Base-by-base conservation (phyloP, 495 filamentous ascomycete species). In the Hypoxylon cercidicola region DNA sequence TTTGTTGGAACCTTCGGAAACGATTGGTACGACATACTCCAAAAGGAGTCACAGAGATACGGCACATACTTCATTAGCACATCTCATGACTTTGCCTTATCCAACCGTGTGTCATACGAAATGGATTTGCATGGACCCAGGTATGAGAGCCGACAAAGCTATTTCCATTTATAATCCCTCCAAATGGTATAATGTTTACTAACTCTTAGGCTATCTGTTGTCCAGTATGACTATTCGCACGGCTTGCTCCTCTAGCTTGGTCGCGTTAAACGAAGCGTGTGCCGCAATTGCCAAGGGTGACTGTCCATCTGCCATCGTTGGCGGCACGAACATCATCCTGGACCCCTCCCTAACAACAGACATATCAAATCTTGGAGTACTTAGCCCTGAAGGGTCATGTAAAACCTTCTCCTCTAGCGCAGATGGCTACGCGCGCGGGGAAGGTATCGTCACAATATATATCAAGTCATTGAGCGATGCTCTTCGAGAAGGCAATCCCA, bases 221-320 rank as follows among this genome's bases (percentile, higher is more conserved):
- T 25, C 20, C 9, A 75, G 74, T 43, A 68, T 78, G 37, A 74
- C 69, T n/a, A 58, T 81, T 4, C 75, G 74, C 50, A 83, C 81
- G 4, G 81, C 78, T 1, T 85, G 84, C 45, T 85, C 82, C 0
- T 74, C 80, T 1, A 82, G 80, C 50, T 68, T 86, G 45, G 68
- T 77, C 1, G 79, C 78, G 5, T 62, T 87, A 12, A 77, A 86
- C 68, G 58, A 82, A 16, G 85, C 81, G 1, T 78, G 73, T 28
- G 77, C 77, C 21, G 53, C 74, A n/a, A 12, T 85, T 2, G 32
- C 54, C 8, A 53, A 32, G 1, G 77, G 77, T 0, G 76, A 80
- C 12, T 80, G 75, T 32, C 16, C 47, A 1, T 51, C 72, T 4
- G 79, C 82, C 2, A 53, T 84, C 4, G 77, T 82, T 0, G 76